Conservation (phyloP, 1,284 basidiomycete species). For the Apiotrichum veenhuisii region DNA sequence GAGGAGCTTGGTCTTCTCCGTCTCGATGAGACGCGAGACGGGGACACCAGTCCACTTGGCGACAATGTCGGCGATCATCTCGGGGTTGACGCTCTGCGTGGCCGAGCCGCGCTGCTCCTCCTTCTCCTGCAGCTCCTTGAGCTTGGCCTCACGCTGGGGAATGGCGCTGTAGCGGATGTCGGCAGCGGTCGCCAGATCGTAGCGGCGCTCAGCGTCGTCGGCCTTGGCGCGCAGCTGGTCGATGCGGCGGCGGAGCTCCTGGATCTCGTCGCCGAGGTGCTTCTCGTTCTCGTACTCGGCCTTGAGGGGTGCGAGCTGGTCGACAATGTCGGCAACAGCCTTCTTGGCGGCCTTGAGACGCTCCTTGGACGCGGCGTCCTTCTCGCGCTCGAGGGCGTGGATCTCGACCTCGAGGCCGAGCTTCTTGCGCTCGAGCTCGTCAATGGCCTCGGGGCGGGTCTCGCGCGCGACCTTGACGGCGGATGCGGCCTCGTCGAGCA, state of each 20-base stretch:
- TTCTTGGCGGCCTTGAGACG: conserved; percentile 74
- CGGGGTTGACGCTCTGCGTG: conserved; percentile 50
- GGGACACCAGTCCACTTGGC: conserved; percentile 54
- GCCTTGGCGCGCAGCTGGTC: conserved; percentile 91
- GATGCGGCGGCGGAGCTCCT: conserved; percentile 72
- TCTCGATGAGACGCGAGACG: conserved; percentile 45
- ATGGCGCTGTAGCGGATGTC: conserved; percentile 90
- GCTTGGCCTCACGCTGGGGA: conserved; percentile 77
- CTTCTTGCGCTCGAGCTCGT: conserved; percentile 86
- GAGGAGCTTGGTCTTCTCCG: conserved; percentile 53
- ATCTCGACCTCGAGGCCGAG: conserved; percentile 94
- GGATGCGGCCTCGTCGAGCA: conserved; percentile 80
- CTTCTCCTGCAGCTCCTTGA: conserved; percentile 57
- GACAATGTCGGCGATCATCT: conserved; percentile 57
- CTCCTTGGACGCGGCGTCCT: conserved; percentile 85
- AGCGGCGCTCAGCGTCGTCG: conserved; percentile 87
- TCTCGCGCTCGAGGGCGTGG: conserved; percentile 89
- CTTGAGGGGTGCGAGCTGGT: conserved; percentile 82
- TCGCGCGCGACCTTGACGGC: conserved; percentile 85
- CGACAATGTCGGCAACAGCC: conserved; percentile 79
- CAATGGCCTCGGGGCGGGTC: conserved; percentile 90
- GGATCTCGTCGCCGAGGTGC: conserved; percentile 78
- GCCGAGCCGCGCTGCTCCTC: conserved; percentile 50
- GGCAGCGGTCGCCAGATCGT: conserved; percentile 77
- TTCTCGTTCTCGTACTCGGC: conserved; percentile 89